A percentile compares a stretch with the other conserved stretches of the same genome.
phyloP scores from a whole-genome alignment of 2,329 filamentous ascomycete genomes.

The Trichoderma sp. region DNA sequence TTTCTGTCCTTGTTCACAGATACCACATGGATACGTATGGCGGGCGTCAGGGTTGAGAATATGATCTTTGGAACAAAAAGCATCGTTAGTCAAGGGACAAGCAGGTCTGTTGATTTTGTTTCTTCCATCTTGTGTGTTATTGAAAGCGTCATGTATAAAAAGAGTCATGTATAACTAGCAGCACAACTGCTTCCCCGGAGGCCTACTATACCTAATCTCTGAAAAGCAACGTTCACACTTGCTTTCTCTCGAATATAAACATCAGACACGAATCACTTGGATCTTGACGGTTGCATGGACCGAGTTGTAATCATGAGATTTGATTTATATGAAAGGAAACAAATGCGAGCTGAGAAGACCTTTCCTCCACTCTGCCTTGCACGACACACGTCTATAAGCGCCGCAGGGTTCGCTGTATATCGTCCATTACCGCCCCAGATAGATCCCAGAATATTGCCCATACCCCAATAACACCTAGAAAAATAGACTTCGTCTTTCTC shows the following conservation, averaged over 20 bases:
- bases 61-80: conserved; percentile 20
- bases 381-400: conserved; percentile 27
- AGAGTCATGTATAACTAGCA: conserved; percentile 6
- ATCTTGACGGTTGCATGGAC: neutral
- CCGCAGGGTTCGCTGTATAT: conserved; percentile 19
- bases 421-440: conserved; percentile 16
- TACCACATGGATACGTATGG: conserved; percentile 29
- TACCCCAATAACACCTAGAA: neutral
- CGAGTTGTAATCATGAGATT: too few relatives aligned
- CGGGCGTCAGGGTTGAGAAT: conserved; percentile 22
- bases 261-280: neutral
- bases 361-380: conserved; percentile 19
- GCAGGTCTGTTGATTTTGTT: neutral
- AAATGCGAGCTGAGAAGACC: conserved; percentile 8
- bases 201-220: neutral
- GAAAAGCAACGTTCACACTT: neutral
- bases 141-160: conserved; percentile 18
- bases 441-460: neutral
- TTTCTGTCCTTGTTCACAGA: conserved; percentile 26
- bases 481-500: neutral
- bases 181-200: conserved; percentile 1
- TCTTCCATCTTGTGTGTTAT: conserved; percentile 1
- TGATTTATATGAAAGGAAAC: neutral
- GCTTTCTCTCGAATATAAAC: neutral
- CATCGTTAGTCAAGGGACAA: conserved; percentile 6